phyloP scores from a whole-genome alignment of 177 flowering plant species.

The Vitis hybrid region DNA sequence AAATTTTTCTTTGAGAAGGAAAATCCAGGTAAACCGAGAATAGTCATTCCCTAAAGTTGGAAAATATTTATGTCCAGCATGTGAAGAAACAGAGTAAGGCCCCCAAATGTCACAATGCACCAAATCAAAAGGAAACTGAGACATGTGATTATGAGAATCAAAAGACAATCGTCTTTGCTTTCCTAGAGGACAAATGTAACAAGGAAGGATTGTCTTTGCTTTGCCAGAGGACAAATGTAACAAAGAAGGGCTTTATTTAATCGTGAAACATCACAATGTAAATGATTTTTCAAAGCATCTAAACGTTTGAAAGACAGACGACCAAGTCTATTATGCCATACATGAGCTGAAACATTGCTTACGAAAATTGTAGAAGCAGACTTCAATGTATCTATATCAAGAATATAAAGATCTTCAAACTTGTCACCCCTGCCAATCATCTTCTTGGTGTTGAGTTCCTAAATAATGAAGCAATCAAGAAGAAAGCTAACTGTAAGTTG shows the following conservation, averaged over 20 bases:
- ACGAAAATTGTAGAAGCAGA: no score
- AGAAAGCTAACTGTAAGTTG: no score
- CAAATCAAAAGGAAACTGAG: neutral
- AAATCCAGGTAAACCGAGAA: neutral
- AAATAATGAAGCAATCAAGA: neutral
- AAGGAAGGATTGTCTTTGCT: neutral
- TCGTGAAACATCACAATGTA: neutral
- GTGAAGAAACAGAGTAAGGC: neutral
- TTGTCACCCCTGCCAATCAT: neutral
- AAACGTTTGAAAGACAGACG: neutral
- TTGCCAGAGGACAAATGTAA: neutral
- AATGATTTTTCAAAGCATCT: neutral
- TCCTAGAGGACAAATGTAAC: neutral
- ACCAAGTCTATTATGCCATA: neutral
- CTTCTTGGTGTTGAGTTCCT: neutral
- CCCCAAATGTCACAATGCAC: neutral
- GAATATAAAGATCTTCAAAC: no score
- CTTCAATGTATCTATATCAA: no score
- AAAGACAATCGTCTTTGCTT: neutral
- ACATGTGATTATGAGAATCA: neutral
- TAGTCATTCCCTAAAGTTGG: neutral
- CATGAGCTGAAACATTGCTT: no score
- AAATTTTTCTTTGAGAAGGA: neutral
- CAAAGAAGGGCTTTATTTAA: neutral
- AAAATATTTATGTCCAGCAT: neutral